Base-by-base conservation (phyloP, 177 flowering plant genomes). In the Vitis hybrid region DNA sequence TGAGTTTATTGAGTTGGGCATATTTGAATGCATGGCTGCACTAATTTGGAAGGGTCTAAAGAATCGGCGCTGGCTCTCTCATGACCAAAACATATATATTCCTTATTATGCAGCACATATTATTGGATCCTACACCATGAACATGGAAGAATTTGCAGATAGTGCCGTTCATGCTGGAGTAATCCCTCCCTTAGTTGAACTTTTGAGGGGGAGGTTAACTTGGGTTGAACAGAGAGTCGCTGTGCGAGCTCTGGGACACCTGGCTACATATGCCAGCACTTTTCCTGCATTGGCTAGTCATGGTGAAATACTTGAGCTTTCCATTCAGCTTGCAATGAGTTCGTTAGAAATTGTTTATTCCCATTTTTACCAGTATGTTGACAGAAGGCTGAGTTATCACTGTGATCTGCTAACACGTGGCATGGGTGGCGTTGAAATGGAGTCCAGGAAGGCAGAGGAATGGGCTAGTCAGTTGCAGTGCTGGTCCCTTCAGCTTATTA, bases 151-250 rank as follows among this genome's bases (percentile, higher is more conserved):
- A 67, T 96, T 93, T 81, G 97, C 99, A 18, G 97, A 92, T 73
- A 80, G 80, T 78, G 86, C 99, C 9, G 95, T 96, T 5, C 91
- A 84, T 75, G 92, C 99, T 73, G 99, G 95, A 17, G 97, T 92
- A 4, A 86, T 96, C 66, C 88, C 97, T 63, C 91, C 99, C 2
- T 73, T 93, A 52, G 95, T 93, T 65, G 99, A 96, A 75, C 97
- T 96, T 76, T 64, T 96, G 69, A 86, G 97, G 70, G 99, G 99
- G 18, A 84, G 99, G 76, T 76, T 96, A 57, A 96, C 98, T 32
- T 96, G 99, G 99, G 99, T 93, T 61, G 99, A 96, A 63, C 98
- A 96, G 76, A 78, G 99, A 81, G 99, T 96, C 69, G 98, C 99
- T 4, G 97, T 96, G 6, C 84, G 99, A 35, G 98, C 99, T 75